These are phyloP conservation scores for Circinella minor DNA, from an alignment of 371 early-diverging fungal genomes.

Conservation along the genomic window DNA sequence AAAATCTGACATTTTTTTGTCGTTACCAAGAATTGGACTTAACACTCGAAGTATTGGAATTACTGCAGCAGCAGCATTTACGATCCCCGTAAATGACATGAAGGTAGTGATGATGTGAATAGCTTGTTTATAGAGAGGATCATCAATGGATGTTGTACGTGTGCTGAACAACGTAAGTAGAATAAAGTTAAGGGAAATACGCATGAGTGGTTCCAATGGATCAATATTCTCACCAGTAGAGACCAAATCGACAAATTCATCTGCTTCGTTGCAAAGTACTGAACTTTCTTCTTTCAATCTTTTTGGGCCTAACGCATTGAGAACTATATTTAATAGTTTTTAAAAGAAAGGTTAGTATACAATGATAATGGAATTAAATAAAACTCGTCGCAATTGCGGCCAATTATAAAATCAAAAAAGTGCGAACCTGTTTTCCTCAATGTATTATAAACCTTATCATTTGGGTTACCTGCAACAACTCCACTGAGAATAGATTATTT, in stretches of 20 bases:
- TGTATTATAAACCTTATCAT: not conserved
- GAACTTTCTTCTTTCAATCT: not conserved
- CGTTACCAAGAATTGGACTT: not conserved
- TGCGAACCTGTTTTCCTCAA: too few relatives aligned
- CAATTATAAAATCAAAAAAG: too few relatives aligned
- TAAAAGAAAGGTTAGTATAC: not conserved
- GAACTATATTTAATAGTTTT: not conserved
- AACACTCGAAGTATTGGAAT: slow-evolving; percentile 15
- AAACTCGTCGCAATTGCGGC: too few relatives aligned
- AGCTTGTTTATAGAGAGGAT: slow-evolving; percentile 15
- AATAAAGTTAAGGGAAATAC: not conserved
- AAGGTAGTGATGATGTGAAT: slow-evolving; percentile 3
- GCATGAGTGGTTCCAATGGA: not conserved
- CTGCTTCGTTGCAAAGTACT: not conserved
- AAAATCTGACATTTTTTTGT: not conserved
- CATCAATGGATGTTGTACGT: slow-evolving; percentile 9
- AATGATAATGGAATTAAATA: not conserved
- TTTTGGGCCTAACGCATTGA: not conserved
- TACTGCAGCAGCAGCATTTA: slow-evolving; percentile 10
- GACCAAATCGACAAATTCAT: not conserved
- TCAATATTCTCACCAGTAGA: not conserved
- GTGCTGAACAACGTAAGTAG: not conserved
- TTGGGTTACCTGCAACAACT: too few relatives aligned
- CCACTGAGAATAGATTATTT: not conserved
- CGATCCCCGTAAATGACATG: not conserved